A percentile compares a stretch with the other conserved stretches of the same genome.
These are phyloP conservation scores for Monilinia aucupariae DNA, from an alignment of 2,329 filamentous ascomycete species.

Conservation along the genomic window DNA sequence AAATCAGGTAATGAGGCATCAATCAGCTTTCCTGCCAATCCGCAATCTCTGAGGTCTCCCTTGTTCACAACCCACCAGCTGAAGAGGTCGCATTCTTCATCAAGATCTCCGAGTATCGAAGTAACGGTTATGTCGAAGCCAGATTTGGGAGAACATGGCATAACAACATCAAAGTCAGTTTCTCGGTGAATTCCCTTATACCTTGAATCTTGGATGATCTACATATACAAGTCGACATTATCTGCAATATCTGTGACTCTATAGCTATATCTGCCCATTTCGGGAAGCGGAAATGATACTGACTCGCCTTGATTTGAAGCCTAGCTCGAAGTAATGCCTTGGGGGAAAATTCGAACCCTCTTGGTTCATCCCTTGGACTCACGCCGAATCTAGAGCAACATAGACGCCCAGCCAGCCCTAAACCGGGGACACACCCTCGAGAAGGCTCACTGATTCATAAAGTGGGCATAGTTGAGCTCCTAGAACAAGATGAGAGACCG, in stretches of 20 bases:
- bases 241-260: not conserved
- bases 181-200: conserved; percentile 28
- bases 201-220: not conserved
- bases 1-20: conserved; percentile 36
- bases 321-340: conserved; percentile 9
- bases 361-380: conserved; percentile 32
- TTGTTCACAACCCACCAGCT: conserved; percentile 47
- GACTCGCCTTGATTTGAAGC: not conserved
- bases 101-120: conserved; percentile 25
- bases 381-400: not conserved
- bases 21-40: conserved; percentile 15
- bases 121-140: conserved; percentile 13
- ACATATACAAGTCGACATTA: no score
- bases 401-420: not conserved
- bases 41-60: conserved; percentile 40
- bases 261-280: not conserved
- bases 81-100: conserved; percentile 42
- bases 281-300: not conserved
- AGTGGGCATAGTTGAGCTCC: conserved; percentile 63
- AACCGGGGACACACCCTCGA: conserved; percentile 36
- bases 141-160: conserved; percentile 27
- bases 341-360: conserved; percentile 47
- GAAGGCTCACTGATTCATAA: conserved; percentile 53
- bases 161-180: conserved; percentile 53
- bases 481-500: conserved; percentile 71